Base-by-base conservation (phyloP, 2,329 filamentous ascomycete genomes). In the Ophiostoma pallidulum region DNA sequence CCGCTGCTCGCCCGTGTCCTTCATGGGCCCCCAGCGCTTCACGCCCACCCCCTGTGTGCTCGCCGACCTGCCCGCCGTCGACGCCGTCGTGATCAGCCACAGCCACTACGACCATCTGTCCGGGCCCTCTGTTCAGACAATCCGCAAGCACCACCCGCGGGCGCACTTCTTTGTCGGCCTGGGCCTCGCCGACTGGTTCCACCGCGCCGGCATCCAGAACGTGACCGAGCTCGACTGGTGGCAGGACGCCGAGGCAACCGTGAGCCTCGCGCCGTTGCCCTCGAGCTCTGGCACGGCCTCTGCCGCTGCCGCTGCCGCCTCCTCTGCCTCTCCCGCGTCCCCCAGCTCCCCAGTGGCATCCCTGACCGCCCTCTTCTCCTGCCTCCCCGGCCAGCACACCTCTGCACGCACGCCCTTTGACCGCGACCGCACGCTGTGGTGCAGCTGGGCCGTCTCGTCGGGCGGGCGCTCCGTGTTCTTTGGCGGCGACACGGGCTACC, bases 211-310 rank as follows among this genome's bases (percentile, higher is more conserved):
- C 1, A 77, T 95, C 46, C 54, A 75, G 2, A 86, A 88, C 50
- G 82, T 91, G 37, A 94, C 87, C 0, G 90, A 96, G 67, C 64
- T 96, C 58, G 91, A 97, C 66, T 96, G 91, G 91, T 96, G 91
- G 91, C 82, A 94, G 56, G 82, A 86, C 53, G 75, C 80, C 6
- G 81, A 91, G 41, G 64, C 95, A n/a, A 78, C 69, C 0, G 66
- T 95, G 22, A 49, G 60, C 46, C 57, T 54, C 54, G 50, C 54
- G 28, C 22, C 52, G 40, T 40, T 57, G 19, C 20, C n/a, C 6
- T 4, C 9, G 4, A 8, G 38, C n/a, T 14, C 31, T n/a, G 6
- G 7, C 31, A 8, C 13, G 12, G 6, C 31, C 7, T 14, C 31
- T 12, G n/a, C 31, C 6, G n/a, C 31, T n/a, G 35, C 33, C 33